phyloP scores from a whole-genome alignment of 75 land plant species.

The Chamaecyparis obtusa region DNA sequence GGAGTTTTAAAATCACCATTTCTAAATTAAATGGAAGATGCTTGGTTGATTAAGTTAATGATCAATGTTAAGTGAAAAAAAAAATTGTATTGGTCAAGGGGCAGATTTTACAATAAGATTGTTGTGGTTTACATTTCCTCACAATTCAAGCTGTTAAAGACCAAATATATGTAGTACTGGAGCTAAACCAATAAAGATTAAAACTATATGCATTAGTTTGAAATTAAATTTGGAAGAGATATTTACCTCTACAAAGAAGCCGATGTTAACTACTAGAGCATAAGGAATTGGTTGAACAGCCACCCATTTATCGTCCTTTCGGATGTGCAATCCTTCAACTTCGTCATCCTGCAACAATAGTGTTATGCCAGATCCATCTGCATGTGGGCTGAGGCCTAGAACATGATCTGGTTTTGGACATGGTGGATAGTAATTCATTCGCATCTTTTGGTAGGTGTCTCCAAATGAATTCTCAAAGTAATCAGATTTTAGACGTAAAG shows the following conservation, averaged over 20 bases:
- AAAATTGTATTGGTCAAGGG: no score
- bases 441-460: neutral
- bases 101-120: neutral
- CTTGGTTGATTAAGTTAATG: no score
- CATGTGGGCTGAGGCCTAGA: conserved; percentile 13
- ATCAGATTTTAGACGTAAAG: neutral
- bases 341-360: conserved; percentile 24
- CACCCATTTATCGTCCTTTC: conserved; percentile 23
- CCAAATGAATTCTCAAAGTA: neutral
- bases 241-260: conserved; percentile 25
- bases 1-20: no score
- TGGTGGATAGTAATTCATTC: conserved; percentile 26
- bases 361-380: conserved; percentile 20
- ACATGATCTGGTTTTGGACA: conserved; percentile 11
- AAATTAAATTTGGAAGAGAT: no score
- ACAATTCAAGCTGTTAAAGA: no score
- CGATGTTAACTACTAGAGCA: conserved; percentile 28
- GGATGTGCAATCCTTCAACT: conserved; percentile 17
- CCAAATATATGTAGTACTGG: no score
- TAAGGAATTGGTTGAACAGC: conserved; percentile 24
- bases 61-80: no score
- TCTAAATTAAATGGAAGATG: no score
- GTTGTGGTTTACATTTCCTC: neutral
- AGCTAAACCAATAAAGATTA: no score
- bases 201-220: no score